Evolutionary conservation across 768 basidiomycete genomes (phyloP).

Genomic region (Glaciozyma martinii): DNA sequence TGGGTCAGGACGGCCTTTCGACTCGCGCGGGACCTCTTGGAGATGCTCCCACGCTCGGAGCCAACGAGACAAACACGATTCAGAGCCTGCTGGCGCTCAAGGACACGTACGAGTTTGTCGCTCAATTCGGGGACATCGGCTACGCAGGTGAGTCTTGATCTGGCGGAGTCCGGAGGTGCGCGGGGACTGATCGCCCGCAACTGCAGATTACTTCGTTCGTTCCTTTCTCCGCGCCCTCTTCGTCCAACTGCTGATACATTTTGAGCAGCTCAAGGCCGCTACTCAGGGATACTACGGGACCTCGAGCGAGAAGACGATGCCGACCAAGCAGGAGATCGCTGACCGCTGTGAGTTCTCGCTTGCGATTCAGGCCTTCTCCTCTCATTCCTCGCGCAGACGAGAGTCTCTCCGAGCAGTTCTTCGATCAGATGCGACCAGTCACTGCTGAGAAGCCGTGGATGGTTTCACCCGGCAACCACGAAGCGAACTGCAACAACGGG

Average conservation of each 20-base stretch:
- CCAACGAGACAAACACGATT: constrained; percentile 28
- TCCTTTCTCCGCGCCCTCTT: background rate
- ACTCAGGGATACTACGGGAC: background rate
- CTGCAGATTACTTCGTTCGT: no score
- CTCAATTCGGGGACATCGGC: constrained; percentile 7
- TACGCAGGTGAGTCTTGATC: constrained; percentile 2
- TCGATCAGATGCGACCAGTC: constrained; percentile 27
- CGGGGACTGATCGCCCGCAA: no score
- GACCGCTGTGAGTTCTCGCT: background rate
- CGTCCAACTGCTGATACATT: background rate
- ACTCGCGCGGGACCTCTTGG: constrained; percentile 14
- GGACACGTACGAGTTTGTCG: constrained; percentile 16
- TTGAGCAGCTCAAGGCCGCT: constrained; percentile 2
- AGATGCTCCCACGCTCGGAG: constrained; percentile 3
- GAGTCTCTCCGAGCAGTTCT: constrained; percentile 27
- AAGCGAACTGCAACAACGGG: constrained; percentile 32
- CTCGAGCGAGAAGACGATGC: constrained; percentile 7
- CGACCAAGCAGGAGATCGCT: constrained; percentile 1
- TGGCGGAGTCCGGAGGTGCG: no score
- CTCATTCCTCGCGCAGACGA: constrained; percentile 7
- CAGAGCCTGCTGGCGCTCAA: constrained; percentile 13
- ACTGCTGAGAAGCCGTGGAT: constrained; percentile 34
- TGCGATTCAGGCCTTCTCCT: background rate
- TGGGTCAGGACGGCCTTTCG: constrained; percentile 26
- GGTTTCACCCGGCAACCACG: constrained; percentile 37